Conservation (phyloP, 805 yeast genomes). For the Starmerella apis region DNA sequence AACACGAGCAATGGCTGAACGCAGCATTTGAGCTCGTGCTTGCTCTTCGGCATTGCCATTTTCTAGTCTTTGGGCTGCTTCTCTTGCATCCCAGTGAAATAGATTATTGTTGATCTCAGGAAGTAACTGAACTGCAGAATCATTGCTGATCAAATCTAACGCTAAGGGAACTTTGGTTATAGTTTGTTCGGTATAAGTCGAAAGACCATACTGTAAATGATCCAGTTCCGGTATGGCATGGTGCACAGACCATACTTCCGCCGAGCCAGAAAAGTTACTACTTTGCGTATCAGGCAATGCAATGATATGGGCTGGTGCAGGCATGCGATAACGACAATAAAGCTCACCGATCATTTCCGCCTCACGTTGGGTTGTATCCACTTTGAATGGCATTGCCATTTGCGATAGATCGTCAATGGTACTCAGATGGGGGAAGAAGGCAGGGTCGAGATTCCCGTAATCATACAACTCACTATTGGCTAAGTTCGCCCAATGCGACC, state of each 20-base stretch:
- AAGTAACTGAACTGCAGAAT: not conserved
- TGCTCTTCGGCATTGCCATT: not conserved
- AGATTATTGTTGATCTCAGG: not conserved
- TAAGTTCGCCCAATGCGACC: conserved; percentile 27
- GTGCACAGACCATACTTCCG: conserved; percentile 1
- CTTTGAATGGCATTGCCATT: conserved; percentile 3
- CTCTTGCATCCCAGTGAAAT: conserved; percentile 4
- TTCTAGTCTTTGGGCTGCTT: not conserved
- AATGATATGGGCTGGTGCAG: conserved; percentile 8
- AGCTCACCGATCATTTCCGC: conserved; percentile 9
- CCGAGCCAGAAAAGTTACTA: not conserved
- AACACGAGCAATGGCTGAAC: conserved; percentile 6
- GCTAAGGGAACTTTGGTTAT: not conserved
- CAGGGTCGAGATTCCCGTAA: conserved; percentile 7
- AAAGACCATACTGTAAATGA: conserved; percentile 12
- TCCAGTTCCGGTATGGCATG: not conserved
- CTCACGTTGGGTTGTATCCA: conserved; percentile 9
- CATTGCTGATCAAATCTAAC: not conserved
- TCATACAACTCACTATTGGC: conserved; percentile 6
- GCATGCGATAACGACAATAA: conserved; percentile 4
- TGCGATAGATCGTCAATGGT: not conserved
- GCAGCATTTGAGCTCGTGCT: not conserved
- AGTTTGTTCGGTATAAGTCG: not conserved
- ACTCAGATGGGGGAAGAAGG: conserved; percentile 10
- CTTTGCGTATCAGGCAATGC: not conserved